Conservation (phyloP, 768 basidiomycete genomes). For the Calvatia gigantea region DNA sequence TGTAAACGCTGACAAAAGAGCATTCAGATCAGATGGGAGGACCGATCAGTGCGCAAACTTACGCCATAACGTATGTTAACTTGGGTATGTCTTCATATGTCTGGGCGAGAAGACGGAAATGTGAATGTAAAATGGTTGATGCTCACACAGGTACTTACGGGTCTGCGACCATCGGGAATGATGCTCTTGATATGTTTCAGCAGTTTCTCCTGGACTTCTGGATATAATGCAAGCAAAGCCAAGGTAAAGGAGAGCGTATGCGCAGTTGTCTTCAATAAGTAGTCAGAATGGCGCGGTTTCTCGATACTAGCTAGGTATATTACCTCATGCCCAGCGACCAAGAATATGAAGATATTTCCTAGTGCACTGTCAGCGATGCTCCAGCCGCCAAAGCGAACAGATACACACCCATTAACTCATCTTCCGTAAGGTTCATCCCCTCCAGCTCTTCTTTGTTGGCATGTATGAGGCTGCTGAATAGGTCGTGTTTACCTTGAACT, state of each 20-base stretch:
- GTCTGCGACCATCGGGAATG: conserved; percentile 26
- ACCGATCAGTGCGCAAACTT: conserved; percentile 11
- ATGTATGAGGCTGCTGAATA: conserved; percentile 49
- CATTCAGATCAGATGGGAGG: background rate
- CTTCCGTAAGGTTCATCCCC: conserved; percentile 34
- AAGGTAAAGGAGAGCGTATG: conserved; percentile 33
- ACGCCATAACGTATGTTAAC: conserved; percentile 38
- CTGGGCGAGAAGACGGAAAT: conserved; percentile 16
- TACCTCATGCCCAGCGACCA: conserved; percentile 64
- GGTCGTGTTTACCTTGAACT: conserved; percentile 42
- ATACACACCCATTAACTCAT: conserved; percentile 36
- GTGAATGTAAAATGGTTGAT: background rate
- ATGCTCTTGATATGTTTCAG: conserved; percentile 30
- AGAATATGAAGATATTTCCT: conserved; percentile 47
- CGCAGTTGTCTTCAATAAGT: conserved; percentile 27
- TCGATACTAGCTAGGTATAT: background rate
- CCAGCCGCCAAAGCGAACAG: background rate
- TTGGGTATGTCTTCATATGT: conserved; percentile 38
- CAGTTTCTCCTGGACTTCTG: conserved; percentile 32
- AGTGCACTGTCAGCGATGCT: background rate
- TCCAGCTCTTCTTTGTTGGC: conserved; percentile 40
- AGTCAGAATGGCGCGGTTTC: background rate
- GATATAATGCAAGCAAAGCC: conserved; percentile 37
- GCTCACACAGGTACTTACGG: conserved; percentile 20
- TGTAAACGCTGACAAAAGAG: conserved; percentile 33